Base-by-base conservation (phyloP, 2,329 filamentous ascomycete species). In the Paramyrothecium roridum region DNA sequence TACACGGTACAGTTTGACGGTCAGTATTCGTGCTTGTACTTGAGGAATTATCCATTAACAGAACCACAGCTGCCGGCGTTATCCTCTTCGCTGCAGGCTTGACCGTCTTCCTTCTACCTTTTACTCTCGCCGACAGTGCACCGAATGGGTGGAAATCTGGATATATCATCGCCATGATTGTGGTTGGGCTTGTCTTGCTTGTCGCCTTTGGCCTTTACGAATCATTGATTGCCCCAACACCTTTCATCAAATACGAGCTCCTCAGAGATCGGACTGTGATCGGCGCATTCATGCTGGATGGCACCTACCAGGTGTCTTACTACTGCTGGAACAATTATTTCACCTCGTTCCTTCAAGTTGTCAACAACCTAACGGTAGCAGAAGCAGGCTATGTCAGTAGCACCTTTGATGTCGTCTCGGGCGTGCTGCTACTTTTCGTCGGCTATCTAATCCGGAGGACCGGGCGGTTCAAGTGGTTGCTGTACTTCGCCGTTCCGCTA, bases 51-150 rank as follows among this genome's bases (percentile, higher is more conserved):
- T 23, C 2, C 21, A 23, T n/a, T 22, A 50, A 22, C 16, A 11
- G 21, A 7, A 10, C 3, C 11, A 50, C 17, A 50, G 48, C 26
- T 17, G 20, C 22, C 13, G 82, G 83, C 10, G 72, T 83, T 21
- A 53, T 82, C 17, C 67, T 85, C 3, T 70, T 85, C 60, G 74
- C 77, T 26, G 70, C 69, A 3, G 83, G 80, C 1, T 75, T 84
- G 50, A 73, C 76, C 1, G 65, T 85, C n/a, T 80, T 87, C 61
- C 68, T 86, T 12, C 75, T 89, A 1, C 85, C 86, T 0, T 82
- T 89, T 66, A 86, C 78, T 2, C 72, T 89, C 12, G 63, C 62
- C 16, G 59, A 57, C 34, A 73, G 75, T 30, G 59, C 65, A 3
- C 63, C 73, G 22, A 63, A 77, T 48, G 75, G 74, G 2, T 84